phyloP scores from a whole-genome alignment of 306 rosid genomes.

The Gastrolobium villosum region DNA sequence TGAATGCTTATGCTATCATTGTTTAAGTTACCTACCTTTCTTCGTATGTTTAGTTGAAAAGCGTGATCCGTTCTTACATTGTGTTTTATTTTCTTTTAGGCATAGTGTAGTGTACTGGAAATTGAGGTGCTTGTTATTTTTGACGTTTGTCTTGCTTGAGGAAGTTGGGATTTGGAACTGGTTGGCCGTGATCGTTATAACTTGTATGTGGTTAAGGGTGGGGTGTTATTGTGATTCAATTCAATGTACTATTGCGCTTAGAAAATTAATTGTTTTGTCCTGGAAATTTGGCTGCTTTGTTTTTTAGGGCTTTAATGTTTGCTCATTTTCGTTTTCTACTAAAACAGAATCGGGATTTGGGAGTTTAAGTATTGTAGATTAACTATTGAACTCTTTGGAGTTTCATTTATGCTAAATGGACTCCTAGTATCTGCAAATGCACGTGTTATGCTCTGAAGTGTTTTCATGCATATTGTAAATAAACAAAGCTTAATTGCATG shows the following conservation, averaged over 20 bases:
- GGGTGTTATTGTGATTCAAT: slow-evolving; percentile 27
- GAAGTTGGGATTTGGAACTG: not conserved
- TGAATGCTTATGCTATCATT: slow-evolving; percentile 35
- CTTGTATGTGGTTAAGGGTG: not conserved
- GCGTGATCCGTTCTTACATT: slow-evolving; percentile 33
- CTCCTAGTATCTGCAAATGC: slow-evolving; percentile 1
- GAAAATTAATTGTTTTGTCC: not conserved
- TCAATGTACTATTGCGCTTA: slow-evolving; percentile 7
- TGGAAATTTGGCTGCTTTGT: not conserved
- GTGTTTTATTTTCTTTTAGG: not conserved
- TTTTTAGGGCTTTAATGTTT: slow-evolving; percentile 16
- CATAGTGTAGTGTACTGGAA: not conserved
- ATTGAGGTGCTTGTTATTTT: slow-evolving; percentile 17
- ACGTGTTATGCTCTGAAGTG: not conserved
- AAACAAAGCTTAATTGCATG: not conserved
- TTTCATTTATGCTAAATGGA: not conserved
- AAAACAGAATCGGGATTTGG: not conserved
- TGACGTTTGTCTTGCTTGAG: not conserved
- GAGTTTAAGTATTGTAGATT: not conserved
- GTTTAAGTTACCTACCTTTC: slow-evolving; percentile 2
- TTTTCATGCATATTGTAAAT: slow-evolving; percentile 9
- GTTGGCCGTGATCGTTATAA: not conserved
- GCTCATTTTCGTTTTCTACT: not conserved
- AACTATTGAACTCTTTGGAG: slow-evolving; percentile 13
- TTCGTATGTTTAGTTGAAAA: slow-evolving; percentile 34